Base-by-base conservation (phyloP, 495 filamentous ascomycete genomes). In the Neurospora sp. region DNA sequence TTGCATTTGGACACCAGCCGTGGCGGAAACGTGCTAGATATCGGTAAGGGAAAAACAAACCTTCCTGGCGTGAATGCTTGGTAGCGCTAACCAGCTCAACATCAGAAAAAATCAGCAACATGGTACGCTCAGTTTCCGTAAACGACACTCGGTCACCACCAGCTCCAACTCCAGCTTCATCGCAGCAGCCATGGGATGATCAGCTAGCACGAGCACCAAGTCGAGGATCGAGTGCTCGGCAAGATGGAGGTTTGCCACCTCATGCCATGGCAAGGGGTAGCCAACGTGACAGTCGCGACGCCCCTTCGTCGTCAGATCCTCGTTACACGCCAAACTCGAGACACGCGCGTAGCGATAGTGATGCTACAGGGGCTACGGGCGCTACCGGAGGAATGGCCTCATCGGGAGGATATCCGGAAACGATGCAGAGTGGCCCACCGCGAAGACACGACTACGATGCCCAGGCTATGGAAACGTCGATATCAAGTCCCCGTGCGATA, bases 361-460 rank as follows among this genome's bases (percentile, higher is more conserved):
- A 91, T 70, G 89, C 88, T 16, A 93, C 92, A 12, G 53, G 45
- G 3, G 45, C 45, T 20, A 53, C 45, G 20, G 45, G 53, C 53
- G 53, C 53, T 16, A 65, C 53, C 31, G 53, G 53, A 37, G 90
- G 89, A 10, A 88, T 91, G 61, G 89, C 92, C 35, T 92, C 90
- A 9, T 92, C 91, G 27, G 89, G 84, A 71, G 92, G 94, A 31
- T 96, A 95, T 77, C 87, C 89, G 53, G 93, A 95, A 35, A 87
- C 88, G 12, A 80, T 82, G 8, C 84, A 84, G 72, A 88, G 86
- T 75, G 86, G 86, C 16, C 85, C 87, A 22, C 85, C 85, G 45
- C 84, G 94, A 74, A 89, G 94, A 70, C 94, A 98, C 78, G 96
- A 98, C 77, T 98, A 97, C 78, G 96, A 99, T 80, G 89, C 97